These are phyloP conservation scores for Antrodiella citrinella DNA, from an alignment of 768 basidiomycete genomes.

Conservation along the genomic window DNA sequence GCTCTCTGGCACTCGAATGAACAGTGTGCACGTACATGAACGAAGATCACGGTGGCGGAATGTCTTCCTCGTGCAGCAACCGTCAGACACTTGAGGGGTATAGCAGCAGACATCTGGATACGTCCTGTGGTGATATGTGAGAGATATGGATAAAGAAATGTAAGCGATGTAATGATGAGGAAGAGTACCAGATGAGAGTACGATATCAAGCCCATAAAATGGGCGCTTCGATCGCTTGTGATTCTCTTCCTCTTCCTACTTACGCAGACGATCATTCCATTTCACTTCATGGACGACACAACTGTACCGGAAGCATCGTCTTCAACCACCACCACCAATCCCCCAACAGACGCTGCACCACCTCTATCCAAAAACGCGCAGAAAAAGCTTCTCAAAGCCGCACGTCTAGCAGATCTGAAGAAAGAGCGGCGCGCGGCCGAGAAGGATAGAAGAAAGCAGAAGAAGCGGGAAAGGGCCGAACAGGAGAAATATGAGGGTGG, in stretches of 20 bases:
- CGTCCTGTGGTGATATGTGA: neutral
- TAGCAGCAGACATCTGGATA: conserved; percentile 16
- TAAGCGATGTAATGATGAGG: neutral
- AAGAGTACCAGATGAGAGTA: neutral
- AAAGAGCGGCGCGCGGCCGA: conserved; percentile 69
- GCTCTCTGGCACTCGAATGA: neutral
- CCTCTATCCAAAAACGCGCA: conserved; percentile 70
- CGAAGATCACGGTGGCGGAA: conserved; percentile 81
- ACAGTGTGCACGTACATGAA: conserved; percentile 58
- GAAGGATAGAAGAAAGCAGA: conserved; percentile 69
- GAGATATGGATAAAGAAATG: neutral
- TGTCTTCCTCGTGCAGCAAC: conserved; percentile 55
- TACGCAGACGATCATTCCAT: neutral
- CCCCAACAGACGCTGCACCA: too few relatives aligned
- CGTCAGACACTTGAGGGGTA: conserved; percentile 39
- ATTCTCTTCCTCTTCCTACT: neutral
- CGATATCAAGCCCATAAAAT: neutral
- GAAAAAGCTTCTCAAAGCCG: conserved; percentile 69
- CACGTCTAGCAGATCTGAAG: conserved; percentile 57
- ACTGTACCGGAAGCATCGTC: neutral
- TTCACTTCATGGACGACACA: neutral
- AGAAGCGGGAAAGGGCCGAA: conserved; percentile 51
- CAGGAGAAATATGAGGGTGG: conserved; percentile 61
- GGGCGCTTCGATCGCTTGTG: neutral
- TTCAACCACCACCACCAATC: neutral